These are phyloP conservation scores for Leishmania amazonensis DNA, from an alignment of 208 protist species.

Conservation along the genomic window DNA sequence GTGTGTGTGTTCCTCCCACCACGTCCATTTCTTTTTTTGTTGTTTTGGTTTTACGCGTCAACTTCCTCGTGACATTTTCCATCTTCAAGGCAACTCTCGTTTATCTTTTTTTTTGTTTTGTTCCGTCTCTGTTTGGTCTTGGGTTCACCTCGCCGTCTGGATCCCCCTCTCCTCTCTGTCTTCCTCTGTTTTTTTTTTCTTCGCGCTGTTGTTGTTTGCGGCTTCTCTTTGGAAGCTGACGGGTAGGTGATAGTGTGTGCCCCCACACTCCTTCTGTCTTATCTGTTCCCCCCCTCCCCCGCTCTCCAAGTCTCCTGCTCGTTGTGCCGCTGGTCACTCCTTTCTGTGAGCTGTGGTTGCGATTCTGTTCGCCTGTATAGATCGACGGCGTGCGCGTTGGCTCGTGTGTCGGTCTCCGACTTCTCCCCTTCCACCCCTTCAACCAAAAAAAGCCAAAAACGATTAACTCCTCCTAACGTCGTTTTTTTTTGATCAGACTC, in stretches of 20 bases:
- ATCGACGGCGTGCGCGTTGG: background rate
- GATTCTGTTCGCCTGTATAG: background rate
- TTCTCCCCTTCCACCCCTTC: background rate
- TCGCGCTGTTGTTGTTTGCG: background rate
- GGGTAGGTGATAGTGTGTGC: background rate
- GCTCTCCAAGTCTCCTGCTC: background rate
- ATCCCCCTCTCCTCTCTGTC: background rate
- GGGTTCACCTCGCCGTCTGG: no score
- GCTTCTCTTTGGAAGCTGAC: background rate
- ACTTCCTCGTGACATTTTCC: background rate
- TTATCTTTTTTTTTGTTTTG: background rate
- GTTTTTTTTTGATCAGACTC: background rate
- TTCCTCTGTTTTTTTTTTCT: background rate
- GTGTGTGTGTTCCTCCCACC: no score
- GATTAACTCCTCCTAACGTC: background rate
- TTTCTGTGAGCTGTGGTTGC: background rate
- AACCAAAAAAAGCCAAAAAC: background rate
- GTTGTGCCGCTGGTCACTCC: background rate
- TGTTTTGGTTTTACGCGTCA: background rate
- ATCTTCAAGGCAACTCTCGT: background rate
- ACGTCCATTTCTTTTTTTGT: background rate
- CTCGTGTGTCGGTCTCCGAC: background rate
- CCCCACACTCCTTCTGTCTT: background rate
- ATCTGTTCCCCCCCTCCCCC: background rate
- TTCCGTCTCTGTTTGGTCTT: background rate